A percentile compares a stretch with the other conserved stretches of the same genome.
These are phyloP conservation scores for Lachnellula occidentalis DNA, from an alignment of 2,329 filamentous ascomycete genomes.

Conservation along the genomic window DNA sequence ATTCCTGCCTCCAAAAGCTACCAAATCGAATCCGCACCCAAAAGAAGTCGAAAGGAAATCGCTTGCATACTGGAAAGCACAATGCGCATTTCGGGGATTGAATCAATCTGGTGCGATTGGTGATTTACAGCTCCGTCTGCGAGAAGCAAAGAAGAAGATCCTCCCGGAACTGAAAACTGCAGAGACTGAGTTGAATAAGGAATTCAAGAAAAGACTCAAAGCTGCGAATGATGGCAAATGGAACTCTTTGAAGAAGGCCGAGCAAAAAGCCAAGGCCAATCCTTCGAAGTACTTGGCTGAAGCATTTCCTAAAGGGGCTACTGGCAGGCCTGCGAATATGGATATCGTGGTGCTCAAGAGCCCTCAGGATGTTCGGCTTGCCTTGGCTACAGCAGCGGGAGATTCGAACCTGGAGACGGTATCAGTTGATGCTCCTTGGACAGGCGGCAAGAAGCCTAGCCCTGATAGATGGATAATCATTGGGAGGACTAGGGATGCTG, in stretches of 20 bases:
- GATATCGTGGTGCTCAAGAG: conserved; percentile 16
- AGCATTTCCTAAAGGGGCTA: conserved; percentile 12
- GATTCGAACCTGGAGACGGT: conserved; percentile 7
- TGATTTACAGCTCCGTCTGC: conserved; percentile 14
- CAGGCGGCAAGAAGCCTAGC: conserved; percentile 6
- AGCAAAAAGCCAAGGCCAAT: conserved; percentile 13
- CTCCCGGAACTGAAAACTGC: conserved; percentile 10
- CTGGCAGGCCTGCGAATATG: conserved; percentile 13
- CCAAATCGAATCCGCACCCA: conserved; percentile 5
- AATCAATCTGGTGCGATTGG: conserved; percentile 12
- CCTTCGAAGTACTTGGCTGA: conserved; percentile 10
- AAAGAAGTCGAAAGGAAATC: conserved; percentile 14
- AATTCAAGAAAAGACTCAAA: conserved; percentile 12
- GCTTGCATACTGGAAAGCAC: conserved; percentile 16
- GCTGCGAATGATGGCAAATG: conserved; percentile 6
- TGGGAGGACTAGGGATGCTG: conserved; percentile 14
- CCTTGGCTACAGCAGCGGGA: conserved; percentile 7
- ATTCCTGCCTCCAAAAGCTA: conserved; percentile 12
- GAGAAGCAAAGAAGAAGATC: conserved; percentile 17
- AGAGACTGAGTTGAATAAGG: conserved; percentile 15
- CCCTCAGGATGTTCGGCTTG: not conserved
- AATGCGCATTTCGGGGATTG: conserved; percentile 17
- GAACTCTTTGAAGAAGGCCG: conserved; percentile 7
- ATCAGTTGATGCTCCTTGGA: conserved; percentile 12
- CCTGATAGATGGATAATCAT: conserved; percentile 16